Conservation (phyloP, 2,329 filamentous ascomycete genomes). For the Trichoderma asperellum region DNA sequence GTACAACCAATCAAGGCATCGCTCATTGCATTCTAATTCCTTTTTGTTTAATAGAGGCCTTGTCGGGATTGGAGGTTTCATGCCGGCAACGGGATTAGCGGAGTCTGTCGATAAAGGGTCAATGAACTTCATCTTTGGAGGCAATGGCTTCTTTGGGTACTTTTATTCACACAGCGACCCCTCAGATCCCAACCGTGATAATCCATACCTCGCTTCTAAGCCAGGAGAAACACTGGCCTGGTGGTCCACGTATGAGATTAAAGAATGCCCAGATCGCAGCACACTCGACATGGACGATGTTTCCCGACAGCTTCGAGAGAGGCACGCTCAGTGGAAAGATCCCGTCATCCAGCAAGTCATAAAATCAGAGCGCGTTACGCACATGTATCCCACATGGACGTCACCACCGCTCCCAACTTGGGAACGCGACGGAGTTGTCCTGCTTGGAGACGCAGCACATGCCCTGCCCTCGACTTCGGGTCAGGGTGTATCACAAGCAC, state of each 20-base stretch:
- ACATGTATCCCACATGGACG: constrained; percentile 35
- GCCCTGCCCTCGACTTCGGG: constrained; percentile 33
- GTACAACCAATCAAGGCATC: no score
- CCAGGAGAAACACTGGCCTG: constrained; percentile 31
- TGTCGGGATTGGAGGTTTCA: constrained; percentile 33
- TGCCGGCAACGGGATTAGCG: constrained; percentile 28
- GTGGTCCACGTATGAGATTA: constrained; percentile 33
- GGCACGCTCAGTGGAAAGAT: constrained; percentile 32
- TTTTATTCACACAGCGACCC: constrained; percentile 30
- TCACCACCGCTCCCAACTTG: constrained; percentile 32
- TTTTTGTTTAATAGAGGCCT: constrained; percentile 27
- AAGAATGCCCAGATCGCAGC: constrained; percentile 30
- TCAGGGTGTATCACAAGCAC: constrained; percentile 33
- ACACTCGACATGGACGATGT: constrained; percentile 32
- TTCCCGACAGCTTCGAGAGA: constrained; percentile 30
- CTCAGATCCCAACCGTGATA: constrained; percentile 30
- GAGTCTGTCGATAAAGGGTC: constrained; percentile 32
- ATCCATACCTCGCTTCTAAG: constrained; percentile 31
- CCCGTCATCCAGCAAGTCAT: constrained; percentile 32
- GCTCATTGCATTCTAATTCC: not conserved
- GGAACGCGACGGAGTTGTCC: constrained; percentile 33
- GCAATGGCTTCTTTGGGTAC: constrained; percentile 35
- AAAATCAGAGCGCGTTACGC: constrained; percentile 21
- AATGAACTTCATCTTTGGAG: constrained; percentile 34
- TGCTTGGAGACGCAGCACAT: constrained; percentile 34